phyloP scores from a whole-genome alignment of 2,329 filamentous ascomycete species.

The Fusarium mundagurra region DNA sequence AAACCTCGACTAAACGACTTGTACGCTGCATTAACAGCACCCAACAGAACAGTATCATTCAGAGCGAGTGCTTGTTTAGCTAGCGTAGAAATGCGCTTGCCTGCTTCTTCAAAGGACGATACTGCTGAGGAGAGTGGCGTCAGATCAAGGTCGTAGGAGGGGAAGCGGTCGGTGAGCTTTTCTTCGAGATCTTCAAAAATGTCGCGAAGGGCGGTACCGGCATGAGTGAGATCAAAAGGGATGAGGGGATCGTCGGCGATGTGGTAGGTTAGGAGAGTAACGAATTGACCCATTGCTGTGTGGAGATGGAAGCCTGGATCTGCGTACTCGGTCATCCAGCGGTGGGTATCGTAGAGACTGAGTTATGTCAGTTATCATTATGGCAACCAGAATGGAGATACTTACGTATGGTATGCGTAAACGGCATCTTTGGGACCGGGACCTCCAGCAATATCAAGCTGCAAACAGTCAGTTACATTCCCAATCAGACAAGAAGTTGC shows the following conservation, averaged over 20 bases:
- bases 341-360: slow-evolving; percentile 47
- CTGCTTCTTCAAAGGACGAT: background rate
- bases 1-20: slow-evolving; percentile 19
- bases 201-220: slow-evolving; percentile 11
- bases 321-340: slow-evolving; percentile 62
- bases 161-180: slow-evolving; percentile 7
- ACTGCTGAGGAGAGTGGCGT: slow-evolving; percentile 12
- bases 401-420: slow-evolving; percentile 19
- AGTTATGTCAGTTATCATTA: background rate
- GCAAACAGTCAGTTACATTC: rapidly evolving
- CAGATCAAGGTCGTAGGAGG: background rate
- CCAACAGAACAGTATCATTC: background rate
- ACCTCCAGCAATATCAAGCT: slow-evolving; percentile 29
- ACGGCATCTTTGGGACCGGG: slow-evolving; percentile 25
- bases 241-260: slow-evolving; percentile 29
- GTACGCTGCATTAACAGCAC: slow-evolving; percentile 15
- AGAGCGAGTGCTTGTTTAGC: slow-evolving; percentile 6
- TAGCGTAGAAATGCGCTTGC: background rate
- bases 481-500: rapidly evolving
- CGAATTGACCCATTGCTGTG: slow-evolving; percentile 56
- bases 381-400: rapidly evolving
- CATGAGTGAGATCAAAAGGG: slow-evolving; percentile 20
- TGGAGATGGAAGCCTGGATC: slow-evolving; percentile 61
- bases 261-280: slow-evolving; percentile 23
- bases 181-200: slow-evolving; percentile 28